Base-by-base conservation (phyloP, 2,329 filamentous ascomycete species). In the Botrytis squamosa region DNA sequence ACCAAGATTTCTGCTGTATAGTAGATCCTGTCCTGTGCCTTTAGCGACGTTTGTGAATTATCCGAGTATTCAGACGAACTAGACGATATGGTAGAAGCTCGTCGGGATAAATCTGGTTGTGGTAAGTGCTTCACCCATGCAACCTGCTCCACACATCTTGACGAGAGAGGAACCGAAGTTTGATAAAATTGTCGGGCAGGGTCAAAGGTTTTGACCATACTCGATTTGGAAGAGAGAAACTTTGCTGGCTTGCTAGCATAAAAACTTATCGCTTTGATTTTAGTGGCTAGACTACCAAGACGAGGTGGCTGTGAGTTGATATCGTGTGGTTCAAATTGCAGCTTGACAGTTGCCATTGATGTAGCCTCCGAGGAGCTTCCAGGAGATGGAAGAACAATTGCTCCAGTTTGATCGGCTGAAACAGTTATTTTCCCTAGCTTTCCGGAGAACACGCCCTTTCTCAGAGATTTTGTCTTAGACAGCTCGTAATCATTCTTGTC, bases 1-100 rank as follows among this genome's bases (percentile, higher is more conserved):
- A 92, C 87, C 2, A 91, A 80, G 52, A 93, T 83, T n/a, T 84
- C 84, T 10, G 90, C 85, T 4, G 88, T 90, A 82, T 91, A 93
- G 82, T 79, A 79, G 16, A 70, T 49, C 36, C 72, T 72, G 36
- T 62, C 62, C 9, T 75, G 57, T 63, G 73, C 68, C 20, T 72
- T 59, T 22, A 63, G 46, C 12, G 73, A 44, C n/a, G 69, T 44
- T 44, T 76, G 36, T 14, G 40, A 16, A 63, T 65, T 70, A 49
- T 79, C 78, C 4, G 78, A 79, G 33, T 62, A 76, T 42, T 79
- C 77, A 8, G 78, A 78, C 7, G 78, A 79, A 42, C 73, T 74
- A 18, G 75, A 76, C 14, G 80, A 81, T 38, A 76, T 77, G n/a
- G 77, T 75, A 12, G 80, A 81, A 55, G 75, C 74, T 46, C 80